Evolutionary conservation across 1,284 basidiomycete species (phyloP), one percentile per base, ranked within the genome.

Genomic region (Melanopsichium pennsylvanicum): DNA sequence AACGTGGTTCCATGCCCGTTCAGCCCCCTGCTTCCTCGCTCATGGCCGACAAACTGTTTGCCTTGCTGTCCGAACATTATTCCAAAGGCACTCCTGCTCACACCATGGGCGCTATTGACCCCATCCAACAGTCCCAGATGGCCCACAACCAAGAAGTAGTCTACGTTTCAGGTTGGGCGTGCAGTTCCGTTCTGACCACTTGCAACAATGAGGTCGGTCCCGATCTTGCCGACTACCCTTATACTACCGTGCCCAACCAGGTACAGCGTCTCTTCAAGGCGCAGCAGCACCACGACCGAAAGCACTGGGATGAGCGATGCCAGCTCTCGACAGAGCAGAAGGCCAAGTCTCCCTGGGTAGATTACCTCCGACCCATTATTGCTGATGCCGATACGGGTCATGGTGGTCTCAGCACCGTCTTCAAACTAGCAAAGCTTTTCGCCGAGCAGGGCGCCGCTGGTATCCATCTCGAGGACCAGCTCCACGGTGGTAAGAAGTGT

Each of bases 71-170:
- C 23, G 84, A 86, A 47, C 88, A 89, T 42, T 86, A 86, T n/a
- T 84, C 84, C 32, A 86, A 86, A 40, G 85, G 86, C 25, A 75
- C 74, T 11, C 75, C 72, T 4, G 62, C 70, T 3, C 73, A 78
- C 59, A 80, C 78, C 34, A 73, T 80, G 61, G 78, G 78, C 22
- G 79, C 78, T 31, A 76, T 95, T 62, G 92, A 95, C 79, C 93
- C 92, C 0, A 87, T 93, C 4, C 92, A 95, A 83, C 91, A 93
- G 88, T 92, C 93, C 0, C 95, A 99, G 83, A 97, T 97, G 93
- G 96, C 93, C 8, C 87, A 87, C 75, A 87, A 93, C 82, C 92
- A 96, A 78, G 92, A 97, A 80, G 90, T 92, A 19, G 90, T 97
- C 41, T 98, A 98, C 81, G 86, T 99, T 22, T 96, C 92, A 33